Evolutionary conservation across 1,284 basidiomycete genomes (phyloP).

Genomic region (Pseudozyma thailandica): DNA sequence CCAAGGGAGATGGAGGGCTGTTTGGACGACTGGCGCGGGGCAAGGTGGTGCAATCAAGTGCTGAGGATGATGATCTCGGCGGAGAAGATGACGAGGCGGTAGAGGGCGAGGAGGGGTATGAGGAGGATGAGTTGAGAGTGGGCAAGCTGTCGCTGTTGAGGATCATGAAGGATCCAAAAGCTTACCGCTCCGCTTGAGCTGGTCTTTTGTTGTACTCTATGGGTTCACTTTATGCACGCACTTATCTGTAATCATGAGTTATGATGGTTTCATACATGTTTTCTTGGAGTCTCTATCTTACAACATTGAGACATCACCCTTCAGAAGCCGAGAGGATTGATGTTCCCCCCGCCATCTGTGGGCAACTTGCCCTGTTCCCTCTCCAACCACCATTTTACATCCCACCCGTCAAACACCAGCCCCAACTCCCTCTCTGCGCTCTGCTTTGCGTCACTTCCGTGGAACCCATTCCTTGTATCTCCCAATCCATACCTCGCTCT

Average conservation of each 20-base stretch:
- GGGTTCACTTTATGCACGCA: background rate
- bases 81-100: conserved; percentile 35
- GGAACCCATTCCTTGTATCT: conserved; percentile 66
- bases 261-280: conserved; percentile 7
- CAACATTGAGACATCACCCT: no score
- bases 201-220: conserved; percentile 13
- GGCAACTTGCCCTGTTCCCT: conserved; percentile 29
- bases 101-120: conserved; percentile 44
- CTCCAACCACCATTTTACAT: conserved; percentile 50
- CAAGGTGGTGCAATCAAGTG: conserved; percentile 59
- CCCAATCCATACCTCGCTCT: conserved; percentile 59
- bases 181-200: conserved; percentile 52
- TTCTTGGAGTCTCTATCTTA: background rate
- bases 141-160: conserved; percentile 47
- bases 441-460: conserved; percentile 51
- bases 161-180: conserved; percentile 62
- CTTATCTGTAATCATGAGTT: conserved; percentile 8
- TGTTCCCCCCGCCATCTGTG: conserved; percentile 10
- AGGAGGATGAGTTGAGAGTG: conserved; percentile 47
- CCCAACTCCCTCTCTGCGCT: conserved; percentile 45
- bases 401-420: conserved; percentile 58
- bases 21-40: conserved; percentile 28
- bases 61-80: conserved; percentile 69
- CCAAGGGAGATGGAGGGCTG: conserved; percentile 15
- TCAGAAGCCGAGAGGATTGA: conserved; percentile 33